Base-by-base conservation (phyloP, 768 basidiomycete species). In the Mycena crocata region DNA sequence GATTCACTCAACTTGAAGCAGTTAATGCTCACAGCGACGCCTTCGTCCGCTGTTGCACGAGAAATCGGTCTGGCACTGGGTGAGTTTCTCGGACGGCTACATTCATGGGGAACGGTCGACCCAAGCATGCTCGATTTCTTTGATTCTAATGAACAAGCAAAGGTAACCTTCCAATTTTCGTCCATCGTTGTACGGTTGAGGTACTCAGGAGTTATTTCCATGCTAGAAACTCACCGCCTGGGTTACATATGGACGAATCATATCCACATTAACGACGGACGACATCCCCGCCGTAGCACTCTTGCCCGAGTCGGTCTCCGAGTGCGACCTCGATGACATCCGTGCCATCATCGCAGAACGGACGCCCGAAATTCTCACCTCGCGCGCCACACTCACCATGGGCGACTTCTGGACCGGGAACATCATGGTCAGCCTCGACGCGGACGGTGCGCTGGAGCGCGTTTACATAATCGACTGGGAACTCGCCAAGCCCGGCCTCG, bases 341-440 rank as follows among this genome's bases (percentile, higher is more conserved):
- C 76, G 69, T 48, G 73, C 75, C 7, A 75, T 81, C 44, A 52
- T 74, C 30, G 60, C 60, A 12, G 77, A 74, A 14, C 67, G 75
- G 14, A 76, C 78, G 21, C 67, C 74, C 57, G 80, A 83, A 51
- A 69, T 77, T 72, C 35, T 34, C 21, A 5, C 61, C 12, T 39
- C 30, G 12, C 46, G 49, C 40, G 45, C 28, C 13, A 40, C 26
- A 30, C n/a, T 54, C 15, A 48, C 42, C 21, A 87, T 87, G 86
- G 91, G 91, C 0, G 91, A 92, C 74, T 89, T 92, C 69, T 92
- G 91, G 90, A 85, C 91, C 2, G 91, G 90, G 0, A 92, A 92
- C 71, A 69, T 91, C 50, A 79, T 90, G 67, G 69, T 90, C 19
- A 73, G 67, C 17, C 71, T 82, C 17, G 76, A 76, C 51, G 71